phyloP scores from a whole-genome alignment of 1,139 yeast species.

The Nakaseomyces sp. region DNA sequence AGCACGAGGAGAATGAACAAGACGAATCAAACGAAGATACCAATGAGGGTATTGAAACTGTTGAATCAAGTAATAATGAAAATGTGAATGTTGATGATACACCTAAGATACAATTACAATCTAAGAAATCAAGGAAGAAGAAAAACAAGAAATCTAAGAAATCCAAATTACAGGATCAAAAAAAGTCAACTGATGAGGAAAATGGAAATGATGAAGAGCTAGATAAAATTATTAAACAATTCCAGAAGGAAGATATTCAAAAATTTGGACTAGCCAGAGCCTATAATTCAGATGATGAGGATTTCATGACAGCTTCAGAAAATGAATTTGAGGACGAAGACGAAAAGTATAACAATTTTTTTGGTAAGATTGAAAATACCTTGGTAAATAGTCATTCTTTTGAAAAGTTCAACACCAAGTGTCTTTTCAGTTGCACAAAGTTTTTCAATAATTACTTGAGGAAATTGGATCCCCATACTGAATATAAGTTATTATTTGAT shows the following conservation, averaged over 20 bases:
- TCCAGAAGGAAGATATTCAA: slow-evolving; percentile 20
- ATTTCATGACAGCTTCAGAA: slow-evolving; percentile 33
- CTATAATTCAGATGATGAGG: slow-evolving; percentile 22
- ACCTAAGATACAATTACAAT: slow-evolving; percentile 7
- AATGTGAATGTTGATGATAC: slow-evolving; percentile 6
- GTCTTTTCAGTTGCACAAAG: slow-evolving; percentile 35
- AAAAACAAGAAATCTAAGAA: slow-evolving; percentile 20
- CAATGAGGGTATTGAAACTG: slow-evolving; percentile 7
- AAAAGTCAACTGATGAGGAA: slow-evolving; percentile 16
- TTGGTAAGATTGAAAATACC: not conserved
- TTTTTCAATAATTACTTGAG: slow-evolving; percentile 39
- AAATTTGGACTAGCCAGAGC: slow-evolving; percentile 13
- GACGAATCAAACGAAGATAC: slow-evolving; percentile 13
- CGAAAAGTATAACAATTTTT: not conserved
- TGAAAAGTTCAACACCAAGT: slow-evolving; percentile 39
- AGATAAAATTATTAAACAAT: slow-evolving; percentile 26
- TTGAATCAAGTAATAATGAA: slow-evolving; percentile 10
- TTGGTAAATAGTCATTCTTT: slow-evolving; percentile 13
- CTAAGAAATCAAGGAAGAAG: slow-evolving; percentile 14
- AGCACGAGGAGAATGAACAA: slow-evolving; percentile 31
- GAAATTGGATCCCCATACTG: slow-evolving; percentile 72
- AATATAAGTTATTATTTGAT: slow-evolving; percentile 66
- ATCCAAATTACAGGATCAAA: slow-evolving; percentile 12
- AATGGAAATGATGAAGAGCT: slow-evolving; percentile 27
- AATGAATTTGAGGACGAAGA: slow-evolving; percentile 29